Conservation (phyloP, 2,329 filamentous ascomycete genomes). For the Alternaria brassicicola region DNA sequence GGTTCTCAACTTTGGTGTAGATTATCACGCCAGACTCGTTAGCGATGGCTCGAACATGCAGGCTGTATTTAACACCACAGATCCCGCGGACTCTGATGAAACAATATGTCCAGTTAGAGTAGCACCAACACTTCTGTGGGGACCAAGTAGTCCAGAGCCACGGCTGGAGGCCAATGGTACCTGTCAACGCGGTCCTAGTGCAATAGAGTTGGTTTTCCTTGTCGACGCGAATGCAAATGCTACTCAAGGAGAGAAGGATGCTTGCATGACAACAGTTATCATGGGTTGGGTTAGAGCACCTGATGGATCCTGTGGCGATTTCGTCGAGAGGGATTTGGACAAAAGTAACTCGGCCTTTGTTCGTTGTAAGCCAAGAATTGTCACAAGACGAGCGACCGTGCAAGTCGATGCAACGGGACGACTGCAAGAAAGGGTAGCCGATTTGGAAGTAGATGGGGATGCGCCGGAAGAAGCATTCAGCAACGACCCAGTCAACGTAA, state of each 20-base stretch:
- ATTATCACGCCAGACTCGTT: not conserved
- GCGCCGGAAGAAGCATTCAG: constrained; percentile 9
- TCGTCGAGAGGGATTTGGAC: not conserved
- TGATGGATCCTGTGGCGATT: not conserved
- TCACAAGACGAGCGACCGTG: not conserved
- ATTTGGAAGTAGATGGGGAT: no score
- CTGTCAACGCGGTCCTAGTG: constrained; percentile 9
- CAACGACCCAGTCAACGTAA: constrained; percentile 31
- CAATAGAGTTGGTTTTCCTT: constrained; percentile 19
- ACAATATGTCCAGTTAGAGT: no score
- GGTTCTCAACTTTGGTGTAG: not conserved
- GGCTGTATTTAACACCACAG: no score
- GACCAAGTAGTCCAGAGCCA: no score
- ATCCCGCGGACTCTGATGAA: no score
- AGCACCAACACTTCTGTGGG: no score
- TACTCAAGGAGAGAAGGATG: constrained; percentile 21
- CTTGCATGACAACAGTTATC: constrained; percentile 30
- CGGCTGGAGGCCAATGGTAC: not conserved
- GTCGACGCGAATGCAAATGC: constrained; percentile 21
- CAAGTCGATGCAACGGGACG: not conserved
- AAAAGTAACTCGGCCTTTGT: not conserved
- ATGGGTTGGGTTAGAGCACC: constrained; percentile 37
- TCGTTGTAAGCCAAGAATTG: not conserved
- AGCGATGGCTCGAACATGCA: not conserved
- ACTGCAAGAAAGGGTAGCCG: no score